Conservation (phyloP, 768 basidiomycete species). For the Hygrophoropsis aurantiaca region DNA sequence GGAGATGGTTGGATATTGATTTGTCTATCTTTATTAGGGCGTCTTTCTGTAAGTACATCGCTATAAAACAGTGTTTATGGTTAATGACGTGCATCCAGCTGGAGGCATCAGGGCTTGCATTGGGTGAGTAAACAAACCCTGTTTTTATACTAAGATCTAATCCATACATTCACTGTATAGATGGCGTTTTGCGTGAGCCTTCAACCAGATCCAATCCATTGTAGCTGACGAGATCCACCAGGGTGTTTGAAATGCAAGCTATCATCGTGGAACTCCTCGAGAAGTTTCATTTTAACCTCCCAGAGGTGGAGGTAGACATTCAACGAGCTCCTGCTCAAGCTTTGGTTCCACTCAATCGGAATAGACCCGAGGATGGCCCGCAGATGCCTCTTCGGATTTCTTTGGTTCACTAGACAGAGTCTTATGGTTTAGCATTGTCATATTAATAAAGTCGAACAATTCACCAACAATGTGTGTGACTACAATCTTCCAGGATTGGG, state of each 20-base stretch:
- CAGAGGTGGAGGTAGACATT: slow-evolving; percentile 27
- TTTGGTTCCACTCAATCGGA: slow-evolving; percentile 34
- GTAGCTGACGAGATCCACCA: slow-evolving; percentile 6
- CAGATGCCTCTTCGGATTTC: slow-evolving; percentile 36
- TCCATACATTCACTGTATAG: neutral
- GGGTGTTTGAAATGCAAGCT: slow-evolving; percentile 34
- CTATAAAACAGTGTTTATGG: too few species aligned
- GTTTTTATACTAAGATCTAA: neutral
- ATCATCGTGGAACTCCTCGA: slow-evolving; percentile 34
- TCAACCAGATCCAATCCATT: neutral
- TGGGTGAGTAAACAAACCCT: slow-evolving; percentile 4
- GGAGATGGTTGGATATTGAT: neutral
- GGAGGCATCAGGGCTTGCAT: slow-evolving; percentile 9
- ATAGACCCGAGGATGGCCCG: slow-evolving; percentile 21
- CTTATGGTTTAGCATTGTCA: too few species aligned
- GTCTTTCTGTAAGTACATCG: slow-evolving; percentile 8
- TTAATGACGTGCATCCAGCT: neutral
- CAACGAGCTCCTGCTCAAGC: slow-evolving; percentile 29
- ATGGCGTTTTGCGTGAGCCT: slow-evolving; percentile 12
- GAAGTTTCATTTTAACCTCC: slow-evolving; percentile 33
- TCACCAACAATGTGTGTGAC: too few species aligned
- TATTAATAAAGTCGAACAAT: too few species aligned
- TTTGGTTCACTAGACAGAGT: neutral
- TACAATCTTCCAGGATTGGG: too few species aligned
- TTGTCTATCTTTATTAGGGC: neutral